Evolutionary conservation across 2,329 filamentous ascomycete genomes (phyloP), one percentile per base, ranked within the genome.

Genomic region (Colletotrichum tropicicola): DNA sequence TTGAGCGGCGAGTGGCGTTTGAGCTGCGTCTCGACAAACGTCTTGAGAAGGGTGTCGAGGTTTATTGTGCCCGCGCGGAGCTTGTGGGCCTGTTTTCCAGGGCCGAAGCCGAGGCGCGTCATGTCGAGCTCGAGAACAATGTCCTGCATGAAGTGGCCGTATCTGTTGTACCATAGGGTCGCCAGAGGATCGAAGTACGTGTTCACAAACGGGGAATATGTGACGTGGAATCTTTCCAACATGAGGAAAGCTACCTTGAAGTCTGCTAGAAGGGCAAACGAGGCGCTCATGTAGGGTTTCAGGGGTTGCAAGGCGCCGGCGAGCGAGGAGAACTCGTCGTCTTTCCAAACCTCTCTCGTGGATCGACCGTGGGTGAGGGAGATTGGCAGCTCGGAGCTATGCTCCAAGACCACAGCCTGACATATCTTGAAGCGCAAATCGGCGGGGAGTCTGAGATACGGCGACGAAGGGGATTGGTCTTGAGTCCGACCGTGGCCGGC

Each of bases 41-140:
- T 41, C 0, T 67, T 39, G 3, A 81, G 68, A 4, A 77, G 67
- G 0, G 28, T 21, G 15, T 73, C 72, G 2, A 78, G 68, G 3
- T 72, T 66, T 2, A 70, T 59, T 1, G 73, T 65, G 6, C 71
- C 72, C 0, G 74, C 67, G 0, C 66, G 54, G 2, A 81, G 60
- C 0, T 51, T 43, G 0, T 54, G 59, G 0, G 77, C 76, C 1
- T 66, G 56, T 5, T 68, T 68, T 1, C 64, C 52, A 3, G 71
- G 63, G 2, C 77, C 77, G 21, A 77, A 78, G 1, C 74, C 72
- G 8, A 80, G 70, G 10, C 72, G 74, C 1, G 80, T 75, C 69
- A 81, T 71, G 63, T 83, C 81, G 2, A 83, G 28, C 63, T 83
- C 81, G 9, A 83, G 51, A 2, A 74, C 73, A 21, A 83, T 67